Evolutionary conservation across 257 asterid genomes (phyloP).

Genomic region (Oldenlandia corymbosa): DNA sequence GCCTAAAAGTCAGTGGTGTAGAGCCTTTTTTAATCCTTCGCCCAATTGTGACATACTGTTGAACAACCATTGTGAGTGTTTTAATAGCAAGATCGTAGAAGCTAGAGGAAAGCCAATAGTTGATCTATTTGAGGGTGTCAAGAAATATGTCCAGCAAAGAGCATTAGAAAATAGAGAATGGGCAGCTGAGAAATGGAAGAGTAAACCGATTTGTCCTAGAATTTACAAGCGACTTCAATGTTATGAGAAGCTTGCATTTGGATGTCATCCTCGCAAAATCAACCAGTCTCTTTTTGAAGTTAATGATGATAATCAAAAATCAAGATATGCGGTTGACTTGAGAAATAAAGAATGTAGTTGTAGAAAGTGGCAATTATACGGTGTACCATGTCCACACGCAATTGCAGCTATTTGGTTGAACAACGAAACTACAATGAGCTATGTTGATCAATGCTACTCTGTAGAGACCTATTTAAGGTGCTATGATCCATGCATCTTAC

Average conservation of each 20-base stretch:
- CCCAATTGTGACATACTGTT: not conserved
- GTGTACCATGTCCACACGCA: not conserved
- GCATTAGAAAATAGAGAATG: not conserved
- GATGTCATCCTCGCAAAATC: not conserved
- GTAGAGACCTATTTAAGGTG: not conserved
- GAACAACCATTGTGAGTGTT: not conserved
- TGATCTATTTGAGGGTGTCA: not conserved
- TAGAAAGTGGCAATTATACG: not conserved
- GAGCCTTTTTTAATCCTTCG: not conserved
- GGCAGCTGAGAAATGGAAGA: not conserved
- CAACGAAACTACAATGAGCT: not conserved
- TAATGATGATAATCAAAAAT: not conserved
- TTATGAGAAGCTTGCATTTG: not conserved
- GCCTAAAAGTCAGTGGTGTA: not conserved
- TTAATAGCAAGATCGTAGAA: not conserved
- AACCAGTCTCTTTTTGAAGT: not conserved
- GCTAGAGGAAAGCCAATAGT: not conserved
- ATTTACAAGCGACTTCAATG: not conserved
- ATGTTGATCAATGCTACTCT: not conserved
- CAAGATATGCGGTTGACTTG: not conserved
- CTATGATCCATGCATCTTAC: not conserved
- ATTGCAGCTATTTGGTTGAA: not conserved
- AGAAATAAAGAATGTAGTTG: not conserved
- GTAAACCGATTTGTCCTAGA: not conserved
- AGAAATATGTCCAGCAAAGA: not conserved